These are phyloP conservation scores for Pseudocercospora eumusae DNA, from an alignment of 2,329 filamentous ascomycete species.

Conservation along the genomic window DNA sequence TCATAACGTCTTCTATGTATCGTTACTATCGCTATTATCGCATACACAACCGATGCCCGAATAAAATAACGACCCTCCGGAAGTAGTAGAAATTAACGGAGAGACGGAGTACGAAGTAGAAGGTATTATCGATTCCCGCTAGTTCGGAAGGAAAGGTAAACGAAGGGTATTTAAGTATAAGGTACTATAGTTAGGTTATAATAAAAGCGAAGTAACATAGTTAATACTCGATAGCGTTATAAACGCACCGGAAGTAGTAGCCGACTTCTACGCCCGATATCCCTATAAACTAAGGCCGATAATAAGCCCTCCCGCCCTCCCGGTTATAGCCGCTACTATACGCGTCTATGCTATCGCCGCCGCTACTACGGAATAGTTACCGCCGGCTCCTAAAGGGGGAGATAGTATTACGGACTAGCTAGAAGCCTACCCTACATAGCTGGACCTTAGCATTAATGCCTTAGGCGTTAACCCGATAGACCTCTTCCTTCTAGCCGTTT, in stretches of 20 bases:
- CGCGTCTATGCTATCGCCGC: too few species aligned
- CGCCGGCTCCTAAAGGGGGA: too few species aligned
- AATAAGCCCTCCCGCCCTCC: too few species aligned
- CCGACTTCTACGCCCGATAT: background rate
- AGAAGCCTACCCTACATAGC: too few species aligned
- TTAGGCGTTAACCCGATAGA: too few species aligned
- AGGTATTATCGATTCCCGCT: background rate
- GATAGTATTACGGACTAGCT: too few species aligned
- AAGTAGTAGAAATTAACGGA: background rate
- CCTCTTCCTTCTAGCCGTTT: too few species aligned
- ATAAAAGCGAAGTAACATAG: background rate
- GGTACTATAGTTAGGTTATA: background rate
- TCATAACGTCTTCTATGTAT: background rate
- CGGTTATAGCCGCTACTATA: too few species aligned
- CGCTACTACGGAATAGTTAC: too few species aligned
- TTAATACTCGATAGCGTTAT: background rate
- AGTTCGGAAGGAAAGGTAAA: background rate
- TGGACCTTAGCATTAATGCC: too few species aligned
- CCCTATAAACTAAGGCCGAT: too few species aligned
- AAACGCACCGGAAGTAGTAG: background rate
- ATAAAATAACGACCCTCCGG: background rate
- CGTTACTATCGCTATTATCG: background rate
- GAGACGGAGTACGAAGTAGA: background rate
- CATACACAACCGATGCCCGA: background rate
- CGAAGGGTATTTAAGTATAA: background rate